Conservation (phyloP, 345 rosid species). For the Eucalyptus urophylla region DNA sequence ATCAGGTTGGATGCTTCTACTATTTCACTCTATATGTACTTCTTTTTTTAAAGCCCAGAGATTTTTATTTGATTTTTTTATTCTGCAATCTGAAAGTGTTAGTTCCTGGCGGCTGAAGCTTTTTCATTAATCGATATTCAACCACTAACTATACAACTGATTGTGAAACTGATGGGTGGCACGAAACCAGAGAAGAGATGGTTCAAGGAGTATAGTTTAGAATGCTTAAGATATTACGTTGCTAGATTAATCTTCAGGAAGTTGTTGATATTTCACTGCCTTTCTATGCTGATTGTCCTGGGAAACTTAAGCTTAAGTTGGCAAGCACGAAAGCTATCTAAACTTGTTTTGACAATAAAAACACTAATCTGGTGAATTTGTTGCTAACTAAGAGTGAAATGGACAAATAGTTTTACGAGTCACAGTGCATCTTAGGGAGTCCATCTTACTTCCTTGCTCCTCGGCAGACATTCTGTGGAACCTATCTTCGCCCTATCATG, state of each 20-base stretch:
- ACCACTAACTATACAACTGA: background rate
- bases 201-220: background rate
- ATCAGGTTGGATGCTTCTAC: constrained; percentile 42
- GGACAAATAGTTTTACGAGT: too few species aligned
- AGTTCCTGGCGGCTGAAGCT: background rate
- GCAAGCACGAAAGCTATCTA: background rate
- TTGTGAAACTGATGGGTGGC: background rate
- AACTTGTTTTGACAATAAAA: background rate
- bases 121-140: background rate
- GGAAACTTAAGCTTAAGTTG: background rate
- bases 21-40: background rate
- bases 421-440: too few species aligned
- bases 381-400: too few species aligned
- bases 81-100: background rate
- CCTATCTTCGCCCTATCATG: background rate
- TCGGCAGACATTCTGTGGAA: background rate
- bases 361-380: background rate
- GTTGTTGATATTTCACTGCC: background rate
- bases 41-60: background rate
- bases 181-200: background rate
- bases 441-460: too few species aligned
- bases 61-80: background rate
- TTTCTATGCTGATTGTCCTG: background rate
- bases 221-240: background rate
- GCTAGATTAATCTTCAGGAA: background rate